Base-by-base conservation (phyloP, 495 filamentous ascomycete genomes). In the Neurospora sp. region DNA sequence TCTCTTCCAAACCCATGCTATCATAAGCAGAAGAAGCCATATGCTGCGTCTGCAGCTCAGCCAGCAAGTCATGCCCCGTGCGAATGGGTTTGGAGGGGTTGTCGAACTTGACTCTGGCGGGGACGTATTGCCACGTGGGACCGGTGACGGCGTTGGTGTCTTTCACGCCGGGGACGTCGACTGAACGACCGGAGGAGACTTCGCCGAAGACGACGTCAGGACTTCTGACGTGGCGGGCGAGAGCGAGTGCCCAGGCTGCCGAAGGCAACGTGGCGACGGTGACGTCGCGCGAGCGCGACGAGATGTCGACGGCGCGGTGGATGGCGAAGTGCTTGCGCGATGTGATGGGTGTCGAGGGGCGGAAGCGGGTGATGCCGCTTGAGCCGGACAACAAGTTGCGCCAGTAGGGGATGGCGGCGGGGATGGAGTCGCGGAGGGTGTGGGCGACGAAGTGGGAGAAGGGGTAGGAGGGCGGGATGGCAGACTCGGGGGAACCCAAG, bases 371-470 rank as follows among this genome's bases (percentile, higher is more conserved):
- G 72, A 90, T 73, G 4, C 74, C 76, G 1, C 82, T 73, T 10
- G 89, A 89, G 37, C 83, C 88, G 0, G 76, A 23, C 8, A 92
- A 84, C 9, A 90, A 81, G 9, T 83, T 79, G 69, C 77, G 78
- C 90, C 90, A 92, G 79, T 92, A 92, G 11, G 77, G 70, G n/a
- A 83, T 77, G 66, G 82, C 82, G 12, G 71, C 62, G 46, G 77
- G 78, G 69, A 81, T 80, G 42, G 72, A 73, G 62, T 77, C 76
- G 2, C 73, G 54, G 59, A 82, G 59, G 37, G 79, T 77, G 74
- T 90, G 86, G 35, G 85, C 82, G 4, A 88, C 83, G 77, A 91
- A 92, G 35, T 85, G 83, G 5, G 88, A 88, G 75, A 89, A 92
- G 0, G 89, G 86, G 38, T 89, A 83, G 12, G 89, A 87, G 5